Evolutionary conservation across 2,329 filamentous ascomycete genomes (phyloP).

Genomic region (Cryphonectria naterciae): DNA sequence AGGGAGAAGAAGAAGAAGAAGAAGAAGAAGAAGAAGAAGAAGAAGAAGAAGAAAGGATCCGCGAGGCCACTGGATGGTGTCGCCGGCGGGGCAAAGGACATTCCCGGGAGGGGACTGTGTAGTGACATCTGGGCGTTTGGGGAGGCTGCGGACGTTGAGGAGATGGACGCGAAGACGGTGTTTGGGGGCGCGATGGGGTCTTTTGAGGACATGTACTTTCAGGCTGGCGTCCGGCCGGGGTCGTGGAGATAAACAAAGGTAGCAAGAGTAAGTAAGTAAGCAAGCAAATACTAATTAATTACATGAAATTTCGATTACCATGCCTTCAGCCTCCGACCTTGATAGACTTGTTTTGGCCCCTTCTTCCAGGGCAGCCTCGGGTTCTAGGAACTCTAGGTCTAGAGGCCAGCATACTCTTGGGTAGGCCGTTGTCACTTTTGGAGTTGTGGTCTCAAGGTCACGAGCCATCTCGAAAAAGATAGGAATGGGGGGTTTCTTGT

Average conservation of each 20-base stretch:
- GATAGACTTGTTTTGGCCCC: too few relatives aligned
- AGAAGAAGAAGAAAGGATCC: not conserved
- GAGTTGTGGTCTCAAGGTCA: too few relatives aligned
- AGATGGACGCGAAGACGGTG: conserved; percentile 8
- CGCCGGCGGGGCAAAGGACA: conserved; percentile 13
- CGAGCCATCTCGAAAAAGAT: too few relatives aligned
- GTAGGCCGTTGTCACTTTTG: too few relatives aligned
- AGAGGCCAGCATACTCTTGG: too few relatives aligned
- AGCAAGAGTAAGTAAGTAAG: not conserved
- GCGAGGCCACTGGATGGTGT: conserved; percentile 17
- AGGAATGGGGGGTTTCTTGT: too few relatives aligned
- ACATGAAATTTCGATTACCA: too few relatives aligned
- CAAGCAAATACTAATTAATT: too few relatives aligned
- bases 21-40: not conserved
- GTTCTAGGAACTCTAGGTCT: too few relatives aligned
- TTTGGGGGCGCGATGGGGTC: conserved; percentile 21
- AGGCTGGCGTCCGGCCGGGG: conserved; percentile 17
- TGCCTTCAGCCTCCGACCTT: too few relatives aligned
- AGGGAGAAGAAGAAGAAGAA: not conserved
- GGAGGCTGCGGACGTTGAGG: conserved; percentile 21
- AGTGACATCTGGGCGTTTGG: conserved; percentile 26
- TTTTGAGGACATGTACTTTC: conserved; percentile 24
- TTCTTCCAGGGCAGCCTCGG: too few relatives aligned
- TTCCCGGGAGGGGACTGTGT: conserved; percentile 23
- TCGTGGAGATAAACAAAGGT: conserved; percentile 8